These are phyloP conservation scores for Erythrophleum ivorense DNA, from an alignment of 331 rosid genomes.

Conservation along the genomic window DNA sequence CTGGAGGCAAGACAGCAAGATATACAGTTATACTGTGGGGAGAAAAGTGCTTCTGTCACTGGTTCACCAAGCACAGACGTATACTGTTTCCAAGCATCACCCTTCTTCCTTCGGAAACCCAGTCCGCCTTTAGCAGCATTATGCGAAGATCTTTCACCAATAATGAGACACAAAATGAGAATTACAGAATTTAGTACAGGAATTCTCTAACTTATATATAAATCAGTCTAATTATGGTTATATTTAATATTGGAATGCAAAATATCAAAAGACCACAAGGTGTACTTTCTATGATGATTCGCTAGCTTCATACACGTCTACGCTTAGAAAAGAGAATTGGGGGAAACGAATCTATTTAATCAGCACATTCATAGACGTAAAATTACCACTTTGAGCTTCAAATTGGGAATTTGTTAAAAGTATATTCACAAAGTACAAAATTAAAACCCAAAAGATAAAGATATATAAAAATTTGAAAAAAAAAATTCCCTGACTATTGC, in stretches of 20 bases:
- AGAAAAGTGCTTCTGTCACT: constrained; percentile 40
- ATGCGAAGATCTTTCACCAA: constrained; percentile 49
- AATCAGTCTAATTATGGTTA: neutral
- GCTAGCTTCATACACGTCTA: neutral
- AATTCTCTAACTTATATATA: neutral
- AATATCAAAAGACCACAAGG: neutral
- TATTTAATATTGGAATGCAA: neutral
- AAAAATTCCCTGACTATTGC: neutral
- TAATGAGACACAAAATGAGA: constrained; percentile 13
- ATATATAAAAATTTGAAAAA: neutral
- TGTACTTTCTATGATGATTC: neutral
- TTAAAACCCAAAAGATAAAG: neutral
- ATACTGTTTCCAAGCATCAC: constrained; percentile 49
- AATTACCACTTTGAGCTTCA: neutral
- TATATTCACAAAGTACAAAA: neutral
- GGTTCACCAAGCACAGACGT: constrained; percentile 52
- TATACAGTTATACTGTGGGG: constrained; percentile 42
- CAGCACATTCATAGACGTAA: neutral
- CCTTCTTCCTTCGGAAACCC: constrained; percentile 47
- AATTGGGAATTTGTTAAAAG: constrained; percentile 21
- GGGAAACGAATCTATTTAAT: neutral
- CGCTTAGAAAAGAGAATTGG: constrained; percentile 3
- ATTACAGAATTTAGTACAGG: neutral
- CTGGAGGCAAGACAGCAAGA: constrained; percentile 63
- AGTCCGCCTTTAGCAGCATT: constrained; percentile 49